Evolutionary conservation across 1,284 basidiomycete genomes (phyloP), one percentile per base, ranked within the genome.

Genomic region (Malassezia slooffiae): DNA sequence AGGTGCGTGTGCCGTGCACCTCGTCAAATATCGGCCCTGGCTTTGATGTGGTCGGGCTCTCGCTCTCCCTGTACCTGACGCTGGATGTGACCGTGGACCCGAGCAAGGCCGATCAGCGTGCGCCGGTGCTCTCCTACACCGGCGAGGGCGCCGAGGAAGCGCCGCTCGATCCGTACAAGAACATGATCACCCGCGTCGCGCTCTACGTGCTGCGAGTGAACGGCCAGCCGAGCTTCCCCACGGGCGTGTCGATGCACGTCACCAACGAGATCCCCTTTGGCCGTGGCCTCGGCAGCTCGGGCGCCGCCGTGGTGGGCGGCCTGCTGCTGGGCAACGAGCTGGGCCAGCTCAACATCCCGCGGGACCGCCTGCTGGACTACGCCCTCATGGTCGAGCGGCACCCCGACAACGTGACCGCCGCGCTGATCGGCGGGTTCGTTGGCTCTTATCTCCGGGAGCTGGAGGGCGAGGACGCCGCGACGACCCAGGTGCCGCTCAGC

Each of bases 321-420:
- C 85, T 95, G 19, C 75, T 95, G 27, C 78, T 99, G 34, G 93
- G 83, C 29, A 79, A 90, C 69, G 76, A 80, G 15, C 75, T 97
- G 11, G 91, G 86, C 12, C 57, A 79, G 36, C 76, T 97, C 49
- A 67, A 75, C 19, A 78, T 97, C 11, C 68, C 81, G 13, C 75
- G 72, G 23, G 77, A 77, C 38, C 79, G 93, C 21, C 75, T 93
- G 58, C 78, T 97, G 45, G 93, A 99, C 72, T 91, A 88, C 67
- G 90, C 93, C 1, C 77, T 99, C 46, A 97, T 99, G 93, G 90
- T 99, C 60, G 93, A 99, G 72, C 79, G 93, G 9, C 93, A 99
- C 71, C 93, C 93, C 7, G 93, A 99, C 73, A 99, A 99, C 70
- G 91, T 99, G 55, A 93, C 93, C 0, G 93, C 93, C 1, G 91